Conservation (phyloP, 1,139 yeast genomes). For the Geotrichum bryndzae region DNA sequence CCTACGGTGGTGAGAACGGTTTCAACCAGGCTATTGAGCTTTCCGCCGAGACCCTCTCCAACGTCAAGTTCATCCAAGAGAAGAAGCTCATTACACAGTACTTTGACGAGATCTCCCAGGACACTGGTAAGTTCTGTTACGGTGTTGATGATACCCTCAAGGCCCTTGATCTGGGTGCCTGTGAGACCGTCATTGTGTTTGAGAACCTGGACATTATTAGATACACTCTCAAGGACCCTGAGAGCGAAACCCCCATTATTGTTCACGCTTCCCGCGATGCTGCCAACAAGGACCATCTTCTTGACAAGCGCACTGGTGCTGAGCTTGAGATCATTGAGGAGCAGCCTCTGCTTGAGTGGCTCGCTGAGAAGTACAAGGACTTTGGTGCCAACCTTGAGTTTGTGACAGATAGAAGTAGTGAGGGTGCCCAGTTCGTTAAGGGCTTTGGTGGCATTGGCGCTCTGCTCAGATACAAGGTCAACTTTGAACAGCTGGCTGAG, state of each 20-base stretch:
- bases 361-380: conserved; percentile 90
- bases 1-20: conserved; percentile 98
- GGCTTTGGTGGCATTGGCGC: conserved; percentile 99
- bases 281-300: conserved; percentile 54
- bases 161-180: conserved; percentile 93
- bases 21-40: conserved; percentile 97
- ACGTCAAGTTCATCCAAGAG: conserved; percentile 95
- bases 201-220: conserved; percentile 84
- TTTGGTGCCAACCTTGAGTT: conserved; percentile 95
- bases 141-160: conserved; percentile 95
- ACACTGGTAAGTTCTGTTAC: conserved; percentile 93
- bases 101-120: conserved; percentile 96
- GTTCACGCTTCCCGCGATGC: conserved; percentile 65
- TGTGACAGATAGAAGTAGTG: conserved; percentile 92
- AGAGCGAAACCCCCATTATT: conserved; percentile 62
- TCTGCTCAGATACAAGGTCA: conserved; percentile 87
- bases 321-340: conserved; percentile 86
- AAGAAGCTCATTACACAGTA: conserved; percentile 87
- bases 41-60: conserved; percentile 92
- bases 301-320: conserved; percentile 79
- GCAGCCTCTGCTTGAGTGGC: conserved; percentile 87
- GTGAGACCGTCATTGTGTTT: conserved; percentile 85
- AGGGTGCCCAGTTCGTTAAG: conserved; percentile 95
- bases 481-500: conserved; percentile 88
- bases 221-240: conserved; percentile 77